Evolutionary conservation across 169 alveolate species (phyloP), one percentile per base, ranked within the genome.

Genomic region (Plasmodium vivax): DNA sequence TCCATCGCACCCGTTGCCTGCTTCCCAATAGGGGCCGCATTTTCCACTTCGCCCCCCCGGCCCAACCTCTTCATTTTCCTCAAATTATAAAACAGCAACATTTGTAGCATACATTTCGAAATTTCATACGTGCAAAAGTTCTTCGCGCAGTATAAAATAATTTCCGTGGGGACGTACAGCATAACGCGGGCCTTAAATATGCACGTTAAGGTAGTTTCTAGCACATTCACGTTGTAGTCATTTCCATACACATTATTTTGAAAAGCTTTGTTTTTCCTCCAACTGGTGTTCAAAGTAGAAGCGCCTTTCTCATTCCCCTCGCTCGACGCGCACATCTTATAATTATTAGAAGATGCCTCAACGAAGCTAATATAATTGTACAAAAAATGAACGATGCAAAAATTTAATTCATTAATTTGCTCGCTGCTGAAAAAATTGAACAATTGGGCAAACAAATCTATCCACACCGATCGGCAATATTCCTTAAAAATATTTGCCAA

Each of bases 381-480:
- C 19, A 90, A 8, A 80, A 90, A 90, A 0, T 72, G 73, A 45
- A 90, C 68, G 3, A 90, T 43, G 47, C 58, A 90, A 27, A 90
- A 80, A 90, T 90, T 90, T 58, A 90, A 90, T 16, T 38, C 36
- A 32, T 54, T 90, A 43, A 80, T 90, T 72, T 90, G 91, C 32
- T 90, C 84, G 0, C 34, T 41, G 14, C 19, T 79, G 7, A 90
- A 90, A 90, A 19, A 27, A 19, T 51, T 56, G 12, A 90, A 79
- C 45, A 90, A 34, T n/a, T 90, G 84, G 43, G 94, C 32, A 62
- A 90, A 90, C 16, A 90, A 23, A 12, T 79, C 91, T 58, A 90
- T 90, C 94, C 94, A 90, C 10, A 90, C 45, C 34, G 10, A 30
- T 90, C 83, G 43, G 23, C 91, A 90, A 74, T 90, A 90, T 80